Conservation (phyloP, 768 basidiomycete species). For the Rhizopogon vulgaris region DNA sequence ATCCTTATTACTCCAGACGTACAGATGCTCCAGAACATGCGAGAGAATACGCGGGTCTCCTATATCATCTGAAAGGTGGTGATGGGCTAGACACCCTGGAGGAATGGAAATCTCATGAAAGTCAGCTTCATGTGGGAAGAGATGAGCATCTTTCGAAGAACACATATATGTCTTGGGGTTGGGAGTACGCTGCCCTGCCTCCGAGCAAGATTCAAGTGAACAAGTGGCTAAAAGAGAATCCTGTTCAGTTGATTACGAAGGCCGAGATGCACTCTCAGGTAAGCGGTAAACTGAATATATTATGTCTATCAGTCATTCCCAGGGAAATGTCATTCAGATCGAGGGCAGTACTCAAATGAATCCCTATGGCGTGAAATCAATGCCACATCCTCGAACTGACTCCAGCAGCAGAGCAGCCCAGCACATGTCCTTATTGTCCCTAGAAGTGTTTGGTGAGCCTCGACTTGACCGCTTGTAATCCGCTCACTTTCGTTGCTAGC, state of each 20-base stretch:
- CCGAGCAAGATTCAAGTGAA: constrained; percentile 53
- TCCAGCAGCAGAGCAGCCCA: constrained; percentile 51
- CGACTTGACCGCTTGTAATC: neutral
- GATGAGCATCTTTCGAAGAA: constrained; percentile 9
- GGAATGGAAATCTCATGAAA: constrained; percentile 42
- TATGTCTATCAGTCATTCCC: neutral
- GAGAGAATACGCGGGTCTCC: constrained; percentile 73
- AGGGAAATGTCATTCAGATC: constrained; percentile 34
- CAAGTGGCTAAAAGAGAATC: constrained; percentile 41
- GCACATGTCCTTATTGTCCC: constrained; percentile 70
- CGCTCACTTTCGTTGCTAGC: constrained; percentile 31
- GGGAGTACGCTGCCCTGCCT: constrained; percentile 76
- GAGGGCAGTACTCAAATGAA: constrained; percentile 74
- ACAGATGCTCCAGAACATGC: constrained; percentile 62
- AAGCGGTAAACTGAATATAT: constrained; percentile 27
- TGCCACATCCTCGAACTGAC: constrained; percentile 37
- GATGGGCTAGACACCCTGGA: constrained; percentile 50
- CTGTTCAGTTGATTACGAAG: constrained; percentile 10
- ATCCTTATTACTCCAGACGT: constrained; percentile 75
- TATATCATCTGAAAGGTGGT: constrained; percentile 67
- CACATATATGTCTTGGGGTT: constrained; percentile 44
- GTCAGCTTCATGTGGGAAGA: constrained; percentile 1
- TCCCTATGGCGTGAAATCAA: constrained; percentile 59
- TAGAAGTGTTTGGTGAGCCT: constrained; percentile 79
- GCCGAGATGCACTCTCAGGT: constrained; percentile 48